Percentiles rank a stretch among this genome's conserved stretches.
These are phyloP conservation scores for Pestalotiopsis sp. DNA, from an alignment of 2,329 filamentous ascomycete genomes.

Conservation along the genomic window DNA sequence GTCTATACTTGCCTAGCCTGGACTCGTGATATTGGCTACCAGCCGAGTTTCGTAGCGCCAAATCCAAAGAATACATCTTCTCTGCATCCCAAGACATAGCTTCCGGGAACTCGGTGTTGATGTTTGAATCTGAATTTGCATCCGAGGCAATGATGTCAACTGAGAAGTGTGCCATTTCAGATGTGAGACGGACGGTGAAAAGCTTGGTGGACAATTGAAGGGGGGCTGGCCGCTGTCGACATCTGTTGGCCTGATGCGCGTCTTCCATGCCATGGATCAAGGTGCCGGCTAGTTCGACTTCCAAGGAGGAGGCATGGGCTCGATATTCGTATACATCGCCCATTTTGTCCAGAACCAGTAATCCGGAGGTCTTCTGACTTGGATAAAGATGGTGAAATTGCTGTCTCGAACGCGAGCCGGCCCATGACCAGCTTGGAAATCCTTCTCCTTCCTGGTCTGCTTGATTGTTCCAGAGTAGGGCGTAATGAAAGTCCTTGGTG, in stretches of 20 bases:
- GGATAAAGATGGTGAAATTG: neutral
- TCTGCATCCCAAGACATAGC: neutral
- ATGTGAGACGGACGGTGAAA: neutral
- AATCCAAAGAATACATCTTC: neutral
- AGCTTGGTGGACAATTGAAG: neutral
- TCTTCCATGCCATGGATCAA: neutral
- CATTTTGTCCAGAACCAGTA: neutral
- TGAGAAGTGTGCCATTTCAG: neutral
- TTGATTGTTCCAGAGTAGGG: neutral
- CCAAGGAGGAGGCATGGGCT: neutral
- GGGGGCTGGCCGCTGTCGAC: neutral
- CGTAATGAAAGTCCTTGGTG: neutral
- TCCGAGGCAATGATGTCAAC: neutral
- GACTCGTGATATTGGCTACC: neutral
- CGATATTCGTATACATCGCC: neutral
- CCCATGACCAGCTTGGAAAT: conserved; percentile 1
- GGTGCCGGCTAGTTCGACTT: neutral
- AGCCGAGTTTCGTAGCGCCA: neutral
- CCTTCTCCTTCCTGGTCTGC: neutral
- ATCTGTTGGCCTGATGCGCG: neutral
- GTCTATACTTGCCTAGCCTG: fast-evolving
- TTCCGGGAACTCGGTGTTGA: neutral
- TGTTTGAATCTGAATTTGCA: neutral
- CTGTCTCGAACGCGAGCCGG: neutral
- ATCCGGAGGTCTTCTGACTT: neutral